Conservation (phyloP, 441 rosid genomes). For the Adansonia grandidieri region DNA sequence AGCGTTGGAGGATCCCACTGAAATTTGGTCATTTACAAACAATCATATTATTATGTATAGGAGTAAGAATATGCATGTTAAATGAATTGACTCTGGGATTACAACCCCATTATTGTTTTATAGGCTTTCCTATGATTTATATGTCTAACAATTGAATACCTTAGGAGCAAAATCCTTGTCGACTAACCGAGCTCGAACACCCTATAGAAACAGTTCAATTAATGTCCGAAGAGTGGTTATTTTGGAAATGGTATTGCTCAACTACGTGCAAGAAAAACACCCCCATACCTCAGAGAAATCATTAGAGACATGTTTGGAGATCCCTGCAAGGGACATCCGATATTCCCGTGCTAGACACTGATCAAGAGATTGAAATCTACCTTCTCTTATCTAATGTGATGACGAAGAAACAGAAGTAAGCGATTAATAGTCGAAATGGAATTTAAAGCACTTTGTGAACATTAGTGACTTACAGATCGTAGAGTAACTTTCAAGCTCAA, state of each 20-base stretch:
- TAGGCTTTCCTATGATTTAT: background rate
- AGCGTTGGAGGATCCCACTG: constrained; percentile 93
- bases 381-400: constrained; percentile 69
- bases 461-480: constrained; percentile 59
- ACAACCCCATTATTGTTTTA: constrained; percentile 13
- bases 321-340: constrained; percentile 59
- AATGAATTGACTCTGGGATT: background rate
- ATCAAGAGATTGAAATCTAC: constrained; percentile 87
- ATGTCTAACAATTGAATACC: constrained; percentile 45
- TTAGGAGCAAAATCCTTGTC: constrained; percentile 92
- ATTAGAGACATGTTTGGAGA: constrained; percentile 57
- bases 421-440: constrained; percentile 1
- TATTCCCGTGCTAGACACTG: constrained; percentile 86
- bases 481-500: constrained; percentile 83
- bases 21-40: constrained; percentile 22
- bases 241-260: background rate
- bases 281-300: constrained; percentile 70
- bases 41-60: background rate
- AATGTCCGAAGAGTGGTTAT: constrained; percentile 12
- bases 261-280: constrained; percentile 1
- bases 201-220: constrained; percentile 43
- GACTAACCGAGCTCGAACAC: constrained; percentile 73
- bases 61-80: background rate
- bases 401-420: constrained; percentile 25
- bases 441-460: constrained; percentile 21